Base-by-base conservation (phyloP, 257 asterid genomes). In the Scutellaria baicalensis region DNA sequence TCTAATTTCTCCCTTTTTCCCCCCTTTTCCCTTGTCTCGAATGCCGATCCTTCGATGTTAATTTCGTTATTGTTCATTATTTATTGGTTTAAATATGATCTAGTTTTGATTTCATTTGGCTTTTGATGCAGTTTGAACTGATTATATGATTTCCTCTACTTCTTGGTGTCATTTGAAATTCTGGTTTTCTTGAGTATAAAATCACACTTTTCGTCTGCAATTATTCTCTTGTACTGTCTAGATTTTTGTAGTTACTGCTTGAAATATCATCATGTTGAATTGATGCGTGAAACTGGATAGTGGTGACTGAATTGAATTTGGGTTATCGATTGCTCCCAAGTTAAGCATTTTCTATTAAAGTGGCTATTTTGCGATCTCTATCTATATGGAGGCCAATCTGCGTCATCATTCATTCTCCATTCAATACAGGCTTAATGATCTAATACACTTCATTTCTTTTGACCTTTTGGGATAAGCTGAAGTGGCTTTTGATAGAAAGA, bases 31-130 rank as follows among this genome's bases (percentile, higher is more conserved):
- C 27, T 58, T 60, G 48, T 51, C 63, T n/a, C 1, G 1, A 17
- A 78, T 64, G 69, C 44, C 44, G 48, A 68, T 81, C 66, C 9
- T 33, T 52, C 44, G n/a, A 40, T 72, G 56, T n/a, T 54, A 23
- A 42, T 52, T 54, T 44, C 27, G 27, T 3, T 50, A 51, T 21
- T 27, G 0, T 10, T 47, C 36, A 17, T 6, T 18, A 10, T 1
- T 23, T 56, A 43, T 9, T 2, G 20, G 1, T 44, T 18, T 14
- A 3, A 51, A 18, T 52, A 6, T 35, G 50, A 13, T 64, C 3
- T 0, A 8, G 65, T 69, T 62, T 45, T 21, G 7, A 63, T 11
- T 76, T 45, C 39, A 7, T 12, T 42, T 56, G 55, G 55, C 8
- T 39, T 70, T 76, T 57, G 66, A 33, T 51, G 10, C 68, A 67